Conservation (phyloP, 176 grass and related monocot species). For the Phragmites australis region DNA sequence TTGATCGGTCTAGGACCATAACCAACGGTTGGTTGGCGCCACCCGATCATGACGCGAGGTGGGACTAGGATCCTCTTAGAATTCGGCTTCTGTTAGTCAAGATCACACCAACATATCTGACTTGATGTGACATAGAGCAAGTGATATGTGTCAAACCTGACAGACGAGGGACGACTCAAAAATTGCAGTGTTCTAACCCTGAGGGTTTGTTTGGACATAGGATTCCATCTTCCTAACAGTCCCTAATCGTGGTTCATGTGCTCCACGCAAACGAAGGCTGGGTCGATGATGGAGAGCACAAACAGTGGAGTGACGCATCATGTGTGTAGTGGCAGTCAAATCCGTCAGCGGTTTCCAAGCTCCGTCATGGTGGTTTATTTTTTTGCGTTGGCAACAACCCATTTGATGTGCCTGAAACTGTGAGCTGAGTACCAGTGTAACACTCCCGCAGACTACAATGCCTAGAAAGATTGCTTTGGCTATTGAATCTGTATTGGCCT, state of each 20-base stretch:
- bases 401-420: not conserved
- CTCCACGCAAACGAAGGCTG: not conserved
- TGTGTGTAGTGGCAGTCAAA: not conserved
- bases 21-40: no score
- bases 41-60: no score
- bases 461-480: conserved; percentile 22
- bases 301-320: not conserved
- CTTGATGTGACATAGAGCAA: no score
- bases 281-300: not conserved
- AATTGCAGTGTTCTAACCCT: no score
- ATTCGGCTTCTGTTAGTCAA: no score
- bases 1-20: no score
- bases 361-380: not conserved
- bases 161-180: no score
- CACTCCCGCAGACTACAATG: not conserved
- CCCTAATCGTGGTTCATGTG: no score
- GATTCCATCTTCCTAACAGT: not conserved
- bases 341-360: not conserved
- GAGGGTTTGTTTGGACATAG: not conserved
- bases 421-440: not conserved
- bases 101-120: no score
- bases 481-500: no score
- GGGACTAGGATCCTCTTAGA: no score
- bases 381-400: conserved; percentile 16
- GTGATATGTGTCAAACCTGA: no score